A percentile compares a stretch with the other conserved stretches of the same genome.
Evolutionary conservation across 106 monocot genomes (phyloP).

Genomic region (Alisma plantagoaquatica): DNA sequence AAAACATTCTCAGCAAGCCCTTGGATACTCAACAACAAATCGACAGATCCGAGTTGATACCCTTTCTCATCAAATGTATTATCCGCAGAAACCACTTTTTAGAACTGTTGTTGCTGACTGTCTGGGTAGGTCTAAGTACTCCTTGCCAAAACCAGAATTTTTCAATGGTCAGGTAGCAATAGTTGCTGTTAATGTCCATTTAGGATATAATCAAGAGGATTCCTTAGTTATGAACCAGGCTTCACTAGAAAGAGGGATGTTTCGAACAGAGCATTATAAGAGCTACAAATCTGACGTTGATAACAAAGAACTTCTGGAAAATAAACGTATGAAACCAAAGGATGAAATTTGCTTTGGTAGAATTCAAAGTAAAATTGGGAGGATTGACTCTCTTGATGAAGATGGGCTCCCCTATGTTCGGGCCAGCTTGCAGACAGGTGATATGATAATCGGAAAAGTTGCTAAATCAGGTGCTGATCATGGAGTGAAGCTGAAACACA

Average conservation of each 20-base stretch:
- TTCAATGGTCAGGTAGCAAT: slow-evolving; percentile 99
- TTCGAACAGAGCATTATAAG: slow-evolving; percentile 84
- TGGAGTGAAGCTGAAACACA: slow-evolving; percentile 77
- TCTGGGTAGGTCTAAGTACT: slow-evolving; percentile 7
- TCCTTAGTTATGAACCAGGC: slow-evolving; percentile 86
- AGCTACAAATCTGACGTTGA: slow-evolving; percentile 90
- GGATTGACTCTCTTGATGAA: slow-evolving; percentile 81
- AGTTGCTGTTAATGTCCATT: slow-evolving; percentile 95
- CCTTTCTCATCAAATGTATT: slow-evolving; percentile 72
- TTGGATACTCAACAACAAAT: slow-evolving; percentile 84
- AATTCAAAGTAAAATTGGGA: slow-evolving; percentile 70
- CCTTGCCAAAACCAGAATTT: slow-evolving; percentile 36
- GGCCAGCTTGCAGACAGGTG: slow-evolving; percentile 77
- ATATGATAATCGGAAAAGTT: slow-evolving; percentile 77
- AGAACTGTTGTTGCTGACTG: slow-evolving; percentile 62
- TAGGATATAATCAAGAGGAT: slow-evolving; percentile 97
- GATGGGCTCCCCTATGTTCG: slow-evolving; percentile 85
- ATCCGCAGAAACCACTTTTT: slow-evolving; percentile 91
- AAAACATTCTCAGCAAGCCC: slow-evolving; percentile 94
- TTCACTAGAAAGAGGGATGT: slow-evolving; percentile 85
- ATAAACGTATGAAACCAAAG: slow-evolving; percentile 41
- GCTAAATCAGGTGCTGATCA: slow-evolving; percentile 73
- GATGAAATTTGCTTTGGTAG: slow-evolving; percentile 76
- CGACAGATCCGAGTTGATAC: slow-evolving; percentile 76
- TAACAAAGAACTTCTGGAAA: slow-evolving; percentile 37